A percentile compares a stretch with the other conserved stretches of the same genome.
Conservation (phyloP, 2,329 filamentous ascomycete genomes). For the Colletotrichum sp. region DNA sequence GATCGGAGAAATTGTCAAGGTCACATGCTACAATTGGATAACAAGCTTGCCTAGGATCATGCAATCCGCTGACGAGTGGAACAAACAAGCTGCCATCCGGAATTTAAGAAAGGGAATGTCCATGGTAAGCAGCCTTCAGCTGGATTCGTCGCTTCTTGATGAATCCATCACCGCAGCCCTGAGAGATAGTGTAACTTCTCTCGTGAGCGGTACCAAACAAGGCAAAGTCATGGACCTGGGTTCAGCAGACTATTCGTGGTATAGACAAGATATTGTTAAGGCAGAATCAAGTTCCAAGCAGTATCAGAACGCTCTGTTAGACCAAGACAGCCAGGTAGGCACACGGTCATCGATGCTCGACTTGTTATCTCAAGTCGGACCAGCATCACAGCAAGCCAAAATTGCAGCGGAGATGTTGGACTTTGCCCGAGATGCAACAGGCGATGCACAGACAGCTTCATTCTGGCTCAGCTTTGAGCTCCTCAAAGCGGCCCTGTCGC, state of each 20-base stretch:
- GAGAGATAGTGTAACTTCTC: conserved; percentile 70
- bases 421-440: conserved; percentile 61
- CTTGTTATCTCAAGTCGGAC: conserved; percentile 60
- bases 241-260: conserved; percentile 28
- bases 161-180: conserved; percentile 71
- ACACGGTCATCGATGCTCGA: conserved; percentile 62
- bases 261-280: conserved; percentile 29
- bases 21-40: conserved; percentile 80
- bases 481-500: conserved; percentile 60
- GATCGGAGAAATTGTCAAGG: conserved; percentile 69
- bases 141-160: conserved; percentile 70
- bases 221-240: conserved; percentile 35
- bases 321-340: conserved; percentile 67
- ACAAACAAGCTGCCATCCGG: conserved; percentile 72
- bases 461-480: conserved; percentile 83
- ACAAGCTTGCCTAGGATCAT: conserved; percentile 80
- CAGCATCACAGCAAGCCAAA: conserved; percentile 61
- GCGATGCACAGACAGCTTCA: conserved; percentile 67
- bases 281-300: conserved; percentile 22
- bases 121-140: conserved; percentile 65
- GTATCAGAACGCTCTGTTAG: conserved; percentile 67
- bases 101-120: conserved; percentile 78
- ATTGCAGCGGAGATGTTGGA: conserved; percentile 71
- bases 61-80: conserved; percentile 81
- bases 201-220: conserved; percentile 38